Evolutionary conservation across 495 filamentous ascomycete genomes (phyloP).

Genomic region (Sphaerosporella brunnea): DNA sequence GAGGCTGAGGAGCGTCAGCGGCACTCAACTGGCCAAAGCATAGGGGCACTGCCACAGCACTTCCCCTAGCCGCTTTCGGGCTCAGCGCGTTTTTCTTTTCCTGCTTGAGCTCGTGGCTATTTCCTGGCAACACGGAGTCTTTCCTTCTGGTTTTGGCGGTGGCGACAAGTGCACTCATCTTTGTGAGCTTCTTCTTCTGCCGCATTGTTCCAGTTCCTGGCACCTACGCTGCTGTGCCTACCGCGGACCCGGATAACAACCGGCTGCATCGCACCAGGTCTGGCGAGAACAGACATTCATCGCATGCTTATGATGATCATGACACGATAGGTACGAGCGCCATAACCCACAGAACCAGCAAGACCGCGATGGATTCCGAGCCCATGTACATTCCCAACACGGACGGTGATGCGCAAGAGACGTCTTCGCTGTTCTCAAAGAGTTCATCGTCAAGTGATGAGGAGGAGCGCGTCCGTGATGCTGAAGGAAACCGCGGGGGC

Average conservation of each 20-base stretch:
- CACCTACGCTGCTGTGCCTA: slow-evolving; percentile 48
- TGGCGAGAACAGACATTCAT: slow-evolving; percentile 32
- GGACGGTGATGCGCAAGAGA: slow-evolving; percentile 41
- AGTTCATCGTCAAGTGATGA: slow-evolving; percentile 30
- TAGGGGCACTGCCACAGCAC: slow-evolving; percentile 82
- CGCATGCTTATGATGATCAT: slow-evolving; percentile 27
- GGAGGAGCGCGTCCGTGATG: slow-evolving; percentile 31
- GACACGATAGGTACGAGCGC: slow-evolving; percentile 52
- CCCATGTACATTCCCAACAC: slow-evolving; percentile 11
- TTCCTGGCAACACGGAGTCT: slow-evolving; percentile 63
- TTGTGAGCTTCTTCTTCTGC: slow-evolving; percentile 64
- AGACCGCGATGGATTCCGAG: not conserved
- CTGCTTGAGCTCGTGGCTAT: slow-evolving; percentile 51
- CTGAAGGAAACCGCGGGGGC: slow-evolving; percentile 23
- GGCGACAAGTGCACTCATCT: slow-evolving; percentile 59
- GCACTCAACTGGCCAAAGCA: slow-evolving; percentile 85
- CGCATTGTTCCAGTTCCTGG: slow-evolving; percentile 48
- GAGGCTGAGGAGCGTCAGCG: slow-evolving; percentile 29
- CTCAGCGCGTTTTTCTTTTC: slow-evolving; percentile 95
- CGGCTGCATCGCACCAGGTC: slow-evolving; percentile 46
- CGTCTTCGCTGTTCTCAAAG: slow-evolving; percentile 65
- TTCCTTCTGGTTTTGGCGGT: slow-evolving; percentile 65
- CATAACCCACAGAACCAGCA: slow-evolving; percentile 11
- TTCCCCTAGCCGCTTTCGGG: slow-evolving; percentile 82
- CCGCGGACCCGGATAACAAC: slow-evolving; percentile 36